Evolutionary conservation across 257 asterid species (phyloP), one percentile per base, ranked within the genome.

Genomic region (Scutellaria minor): DNA sequence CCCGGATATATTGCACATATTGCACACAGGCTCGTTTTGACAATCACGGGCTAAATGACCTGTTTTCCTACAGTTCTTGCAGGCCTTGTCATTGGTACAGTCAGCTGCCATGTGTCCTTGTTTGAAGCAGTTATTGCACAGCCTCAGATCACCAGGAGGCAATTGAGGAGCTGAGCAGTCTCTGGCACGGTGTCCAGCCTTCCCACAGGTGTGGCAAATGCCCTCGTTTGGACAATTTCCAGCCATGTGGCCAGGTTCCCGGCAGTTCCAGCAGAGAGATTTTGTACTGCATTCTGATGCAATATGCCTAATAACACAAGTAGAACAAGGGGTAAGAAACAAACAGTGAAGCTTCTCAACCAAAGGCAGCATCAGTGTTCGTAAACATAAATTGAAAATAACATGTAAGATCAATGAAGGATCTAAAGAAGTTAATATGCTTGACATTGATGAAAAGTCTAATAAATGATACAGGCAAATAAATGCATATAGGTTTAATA

Each of bases 231-330:
- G 88, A 77, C 96, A 89, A 53, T 76, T 82, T 68, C 90, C 91
- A 9, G 96, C 96, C 84, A 85, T 85, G 79, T 89, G 96, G 46
- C 96, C 96, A 7, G 96, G 96, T 56, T 89, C 94, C n/a, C 96
- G 90, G 52, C 96, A 89, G 81, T 87, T 89, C 93, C 93, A 89
- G 79, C 96, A 89, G 20, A 87, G 86, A n/a, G 96, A 74, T 72
- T 87, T 87, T 3, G 94, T 85, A 65, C 84, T 62, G 84, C 96
- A 89, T 79, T 89, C 96, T n/a, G 89, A 80, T 65, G 91, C 90
- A 46, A 89, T 80, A 76, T 89, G 96, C 85, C 94, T 89, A 86
- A 71, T 77, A 47, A 72, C n/a, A 37, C 62, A 39, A 57, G 22
- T 59, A 4, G 2, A 14, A 15, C 44, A 50, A 39, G 62, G 62